Evolutionary conservation across 257 asterid species (phyloP).

Genomic region (Schizonepeta tenuifolia): DNA sequence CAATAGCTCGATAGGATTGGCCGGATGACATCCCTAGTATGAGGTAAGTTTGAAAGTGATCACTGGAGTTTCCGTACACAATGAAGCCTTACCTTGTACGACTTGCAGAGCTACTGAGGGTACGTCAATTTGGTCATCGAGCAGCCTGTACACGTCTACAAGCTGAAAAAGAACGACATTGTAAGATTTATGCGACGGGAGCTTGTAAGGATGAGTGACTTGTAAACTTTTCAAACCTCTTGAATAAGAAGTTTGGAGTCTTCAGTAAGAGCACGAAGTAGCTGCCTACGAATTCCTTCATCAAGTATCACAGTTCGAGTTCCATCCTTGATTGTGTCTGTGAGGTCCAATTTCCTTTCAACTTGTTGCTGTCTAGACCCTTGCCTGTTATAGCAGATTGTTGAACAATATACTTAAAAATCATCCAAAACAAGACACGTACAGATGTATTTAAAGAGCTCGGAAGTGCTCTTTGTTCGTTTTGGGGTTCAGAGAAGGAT

Average conservation of each 20-base stretch:
- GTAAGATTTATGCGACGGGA: slow-evolving; percentile 29
- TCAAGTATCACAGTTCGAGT: slow-evolving; percentile 90
- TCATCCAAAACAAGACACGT: slow-evolving; percentile 19
- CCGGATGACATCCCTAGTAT: background rate
- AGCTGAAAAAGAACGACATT: slow-evolving; percentile 54
- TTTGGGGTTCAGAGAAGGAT: slow-evolving; percentile 22
- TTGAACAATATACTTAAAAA: background rate
- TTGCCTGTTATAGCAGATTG: slow-evolving; percentile 49
- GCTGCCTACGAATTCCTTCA: slow-evolving; percentile 94
- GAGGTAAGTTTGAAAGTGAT: background rate
- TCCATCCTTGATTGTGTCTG: slow-evolving; percentile 97
- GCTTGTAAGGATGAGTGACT: background rate
- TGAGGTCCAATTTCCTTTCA: slow-evolving; percentile 78
- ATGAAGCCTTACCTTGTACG: slow-evolving; percentile 66
- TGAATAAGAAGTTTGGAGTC: slow-evolving; percentile 96
- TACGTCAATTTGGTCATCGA: slow-evolving; percentile 87
- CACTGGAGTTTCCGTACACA: slow-evolving; percentile 12
- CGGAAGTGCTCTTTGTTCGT: background rate
- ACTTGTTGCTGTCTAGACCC: slow-evolving; percentile 49
- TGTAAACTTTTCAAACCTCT: slow-evolving; percentile 60
- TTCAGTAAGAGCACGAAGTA: slow-evolving; percentile 95
- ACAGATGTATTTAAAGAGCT: background rate
- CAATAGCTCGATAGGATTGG: background rate
- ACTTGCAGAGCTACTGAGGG: slow-evolving; percentile 84
- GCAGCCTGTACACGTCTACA: slow-evolving; percentile 83